Evolutionary conservation across 75 land plant genomes (phyloP), one percentile per base, ranked within the genome.

Genomic region (Pinus taeda): DNA sequence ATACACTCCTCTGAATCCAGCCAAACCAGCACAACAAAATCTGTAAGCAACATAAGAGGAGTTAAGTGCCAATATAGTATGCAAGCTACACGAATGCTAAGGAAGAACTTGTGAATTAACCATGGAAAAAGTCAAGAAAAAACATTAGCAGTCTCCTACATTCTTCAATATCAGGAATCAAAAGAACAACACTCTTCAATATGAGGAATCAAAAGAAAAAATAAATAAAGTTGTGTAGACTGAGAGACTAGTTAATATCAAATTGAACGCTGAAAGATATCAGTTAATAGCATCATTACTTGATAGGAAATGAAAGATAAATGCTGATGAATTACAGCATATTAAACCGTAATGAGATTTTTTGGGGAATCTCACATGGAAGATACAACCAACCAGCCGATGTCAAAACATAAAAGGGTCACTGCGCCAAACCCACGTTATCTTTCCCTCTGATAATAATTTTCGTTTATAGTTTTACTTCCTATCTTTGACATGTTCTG

Each of bases 91-190:
- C 18, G 20, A 36, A 65, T 17, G 69, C 37, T 65, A 30, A 33
- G 20, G n/a, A 65, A 33, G 42, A 37, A 37, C 39, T 65, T 17
- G 69, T 33, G 20, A 20, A 36, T 65, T 65, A 33, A 65, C 42
- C 69, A 65, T 65, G 69, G 39, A 65, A 36, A 30, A 65, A 65
- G 69, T 33, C 69, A 33, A 1, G n/a, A 65, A 65, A 36, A 65
- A 15, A 33, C n/a, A 36, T 36, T 65, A 36, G 15, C 8, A 6
- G 36, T 15, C 69, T 49, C 55, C 55, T 49, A 63, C 36, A 65
- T 6, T 65, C 69, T 33, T 65, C 37, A 65, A 36, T 30, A 30
- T 30, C 4, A 65, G 69, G 39, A 65, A 15, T 15, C 6, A 36
- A 8, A 65, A 1, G 36, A 36, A 36, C 42, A 65, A 65, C 36